Evolutionary conservation across 1,284 basidiomycete genomes (phyloP), one percentile per base, ranked within the genome.

Genomic region (Pterulicium gracile): DNA sequence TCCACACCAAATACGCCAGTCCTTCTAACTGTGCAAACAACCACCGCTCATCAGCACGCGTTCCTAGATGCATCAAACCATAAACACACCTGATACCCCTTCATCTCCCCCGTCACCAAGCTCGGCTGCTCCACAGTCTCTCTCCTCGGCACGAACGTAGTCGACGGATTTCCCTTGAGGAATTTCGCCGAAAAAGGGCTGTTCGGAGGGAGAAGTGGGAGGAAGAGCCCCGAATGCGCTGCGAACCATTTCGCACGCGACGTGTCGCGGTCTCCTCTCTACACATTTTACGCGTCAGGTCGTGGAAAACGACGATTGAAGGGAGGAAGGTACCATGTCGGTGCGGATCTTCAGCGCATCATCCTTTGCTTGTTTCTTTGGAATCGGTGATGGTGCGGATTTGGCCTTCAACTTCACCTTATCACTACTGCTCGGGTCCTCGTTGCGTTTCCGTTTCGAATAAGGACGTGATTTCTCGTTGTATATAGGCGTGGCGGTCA

Each of bases 51-150:
- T 18, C 41, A n/a, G n/a, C n/a, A n/a, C n/a, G n/a, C n/a, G n/a
- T n/a, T n/a, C n/a, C n/a, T 13, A 14, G 24, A 20, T n/a, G 42
- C 2, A 4, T 42, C 19, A 50, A 21, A 36, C 14, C n/a, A 49
- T 18, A 45, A 44, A 15, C 57, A 1, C 24, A 73, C 74, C 63
- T 79, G 76, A 58, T 79, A 79, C 44, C 71, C 73, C 55, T 79
- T 78, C 72, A 79, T 73, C 20, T 58, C 49, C 3, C 65, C 66
- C 32, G 57, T 56, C 4, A 79, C 62, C 34, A 68, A 57, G 2
- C 53, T 51, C 0, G 76, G 77, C 49, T 79, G 76, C 39, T 61
- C 61, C 18, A 62, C 62, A 41, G 75, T 48, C 23, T 63, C 54
- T 35, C 61, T 64, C 10, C 62, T 56, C 1, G 70, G 72, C 3